Evolutionary conservation across 2,329 filamentous ascomycete genomes (phyloP).

Genomic region (Paraphoma chrysanthemicola): DNA sequence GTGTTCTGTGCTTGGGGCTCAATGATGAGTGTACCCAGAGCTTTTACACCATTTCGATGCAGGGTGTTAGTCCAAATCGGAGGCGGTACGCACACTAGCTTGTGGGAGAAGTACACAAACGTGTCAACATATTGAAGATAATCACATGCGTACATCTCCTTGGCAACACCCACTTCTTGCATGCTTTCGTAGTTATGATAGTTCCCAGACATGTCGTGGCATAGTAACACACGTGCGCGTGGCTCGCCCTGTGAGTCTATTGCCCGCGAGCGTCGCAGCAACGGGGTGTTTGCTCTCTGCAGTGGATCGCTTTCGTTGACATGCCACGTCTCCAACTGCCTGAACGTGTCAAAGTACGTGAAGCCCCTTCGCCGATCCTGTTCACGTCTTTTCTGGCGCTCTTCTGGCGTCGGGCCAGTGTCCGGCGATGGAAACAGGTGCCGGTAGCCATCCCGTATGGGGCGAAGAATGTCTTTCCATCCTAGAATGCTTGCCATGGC

Average conservation of each 20-base stretch:
- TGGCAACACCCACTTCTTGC: conserved; percentile 36
- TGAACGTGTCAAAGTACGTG: conserved; percentile 51
- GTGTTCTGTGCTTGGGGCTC: conserved; percentile 49
- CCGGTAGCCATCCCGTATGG: conserved; percentile 49
- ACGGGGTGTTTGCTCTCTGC: conserved; percentile 49
- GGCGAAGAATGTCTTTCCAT: conserved; percentile 50
- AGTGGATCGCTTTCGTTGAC: conserved; percentile 39
- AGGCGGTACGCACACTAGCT: conserved; percentile 54
- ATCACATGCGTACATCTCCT: conserved; percentile 50
- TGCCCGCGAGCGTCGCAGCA: conserved; percentile 26
- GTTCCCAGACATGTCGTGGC: conserved; percentile 51
- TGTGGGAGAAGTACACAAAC: conserved; percentile 59
- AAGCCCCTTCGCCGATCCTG: conserved; percentile 48
- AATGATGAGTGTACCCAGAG: conserved; percentile 53
- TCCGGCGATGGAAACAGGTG: conserved; percentile 45
- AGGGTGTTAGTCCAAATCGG: conserved; percentile 55
- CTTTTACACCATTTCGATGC: conserved; percentile 55
- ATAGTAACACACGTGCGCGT: conserved; percentile 42
- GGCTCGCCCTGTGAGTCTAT: background rate
- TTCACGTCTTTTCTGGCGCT: conserved; percentile 35
- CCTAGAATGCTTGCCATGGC: conserved; percentile 33
- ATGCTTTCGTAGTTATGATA: conserved; percentile 54
- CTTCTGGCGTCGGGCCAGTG: conserved; percentile 43
- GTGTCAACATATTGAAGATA: conserved; percentile 53
- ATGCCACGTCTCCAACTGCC: conserved; percentile 46